A percentile compares a stretch with the other conserved stretches of the same genome.
Conservation (phyloP, 495 filamentous ascomycete species). For the Clavariopsis aquatica region DNA sequence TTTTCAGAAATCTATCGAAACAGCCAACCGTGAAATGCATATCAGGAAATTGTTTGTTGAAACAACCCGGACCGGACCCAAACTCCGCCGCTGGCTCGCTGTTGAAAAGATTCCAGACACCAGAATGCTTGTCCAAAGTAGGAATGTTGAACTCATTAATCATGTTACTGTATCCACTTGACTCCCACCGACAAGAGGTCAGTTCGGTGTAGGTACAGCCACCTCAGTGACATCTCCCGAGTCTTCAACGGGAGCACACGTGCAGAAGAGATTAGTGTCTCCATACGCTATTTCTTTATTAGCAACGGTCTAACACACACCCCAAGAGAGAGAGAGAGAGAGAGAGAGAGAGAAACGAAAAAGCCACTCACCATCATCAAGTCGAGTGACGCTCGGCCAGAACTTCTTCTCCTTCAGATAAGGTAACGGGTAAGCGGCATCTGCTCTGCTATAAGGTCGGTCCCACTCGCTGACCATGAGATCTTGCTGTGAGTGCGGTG, state of each 20-base stretch:
- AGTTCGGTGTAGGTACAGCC: conserved; percentile 46
- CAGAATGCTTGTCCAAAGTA: neutral
- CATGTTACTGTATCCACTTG: no score
- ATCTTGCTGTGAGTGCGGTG: conserved; percentile 86
- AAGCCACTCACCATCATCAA: conserved; percentile 70
- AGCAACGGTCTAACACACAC: neutral
- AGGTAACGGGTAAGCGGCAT: conserved; percentile 83
- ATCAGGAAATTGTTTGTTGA: conserved; percentile 4
- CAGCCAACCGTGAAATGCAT: neutral
- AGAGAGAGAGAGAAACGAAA: neutral
- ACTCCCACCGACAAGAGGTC: neutral
- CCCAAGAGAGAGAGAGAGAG: no score
- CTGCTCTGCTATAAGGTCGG: conserved; percentile 74
- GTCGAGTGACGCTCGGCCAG: conserved; percentile 86
- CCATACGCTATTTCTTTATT: conserved; percentile 67
- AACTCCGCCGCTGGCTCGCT: conserved; percentile 17
- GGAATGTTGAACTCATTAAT: neutral
- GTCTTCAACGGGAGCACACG: conserved; percentile 82
- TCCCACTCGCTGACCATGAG: conserved; percentile 74
- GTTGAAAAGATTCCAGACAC: conserved; percentile 6
- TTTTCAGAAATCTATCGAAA: neutral
- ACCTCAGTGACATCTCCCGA: conserved; percentile 47
- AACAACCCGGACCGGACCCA: neutral
- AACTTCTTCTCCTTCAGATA: conserved; percentile 97
- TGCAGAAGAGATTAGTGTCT: conserved; percentile 93